Percentiles rank a stretch among this genome's conserved stretches.
phyloP scores from a whole-genome alignment of 208 protist species.

The Borovskyia barvae region DNA sequence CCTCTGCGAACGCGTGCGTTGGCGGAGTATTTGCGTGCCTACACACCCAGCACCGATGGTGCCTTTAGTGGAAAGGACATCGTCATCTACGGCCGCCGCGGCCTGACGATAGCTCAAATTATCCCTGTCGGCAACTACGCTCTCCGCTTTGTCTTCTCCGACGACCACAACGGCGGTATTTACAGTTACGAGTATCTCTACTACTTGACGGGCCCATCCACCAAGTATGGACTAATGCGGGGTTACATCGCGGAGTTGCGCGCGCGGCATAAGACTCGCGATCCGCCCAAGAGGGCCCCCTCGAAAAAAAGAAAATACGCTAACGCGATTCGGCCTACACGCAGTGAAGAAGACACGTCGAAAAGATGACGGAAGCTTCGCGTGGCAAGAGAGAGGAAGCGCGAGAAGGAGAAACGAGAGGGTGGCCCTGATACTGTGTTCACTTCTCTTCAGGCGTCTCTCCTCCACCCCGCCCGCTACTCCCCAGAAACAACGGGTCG shows the following conservation, averaged over 20 bases:
- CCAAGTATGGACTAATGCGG: slow-evolving; percentile 76
- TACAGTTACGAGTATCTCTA: slow-evolving; percentile 88
- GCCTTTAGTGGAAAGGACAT: slow-evolving; percentile 33
- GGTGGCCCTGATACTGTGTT: too few relatives aligned
- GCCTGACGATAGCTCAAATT: slow-evolving; percentile 73
- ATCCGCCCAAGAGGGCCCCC: slow-evolving; percentile 57
- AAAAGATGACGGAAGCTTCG: background rate
- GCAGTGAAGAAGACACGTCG: background rate
- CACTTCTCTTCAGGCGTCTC: too few relatives aligned
- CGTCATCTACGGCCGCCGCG: slow-evolving; percentile 79
- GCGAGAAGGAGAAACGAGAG: too few relatives aligned
- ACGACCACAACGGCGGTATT: slow-evolving; percentile 81
- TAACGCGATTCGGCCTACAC: background rate
- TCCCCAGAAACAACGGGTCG: too few relatives aligned
- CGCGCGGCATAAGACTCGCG: slow-evolving; percentile 50
- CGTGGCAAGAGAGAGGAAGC: too few relatives aligned
- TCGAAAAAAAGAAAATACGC: slow-evolving; percentile 17
- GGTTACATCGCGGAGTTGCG: slow-evolving; percentile 69
- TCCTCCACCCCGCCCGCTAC: too few relatives aligned
- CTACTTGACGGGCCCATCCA: slow-evolving; percentile 34
- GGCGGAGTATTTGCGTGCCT: slow-evolving; percentile 81
- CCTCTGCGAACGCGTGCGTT: slow-evolving; percentile 46
- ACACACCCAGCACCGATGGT: slow-evolving; percentile 85
- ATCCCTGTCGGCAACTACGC: slow-evolving; percentile 85
- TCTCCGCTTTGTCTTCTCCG: slow-evolving; percentile 81